Conservation (phyloP, 2,329 filamentous ascomycete genomes). For the Neonectria neomacrospora region DNA sequence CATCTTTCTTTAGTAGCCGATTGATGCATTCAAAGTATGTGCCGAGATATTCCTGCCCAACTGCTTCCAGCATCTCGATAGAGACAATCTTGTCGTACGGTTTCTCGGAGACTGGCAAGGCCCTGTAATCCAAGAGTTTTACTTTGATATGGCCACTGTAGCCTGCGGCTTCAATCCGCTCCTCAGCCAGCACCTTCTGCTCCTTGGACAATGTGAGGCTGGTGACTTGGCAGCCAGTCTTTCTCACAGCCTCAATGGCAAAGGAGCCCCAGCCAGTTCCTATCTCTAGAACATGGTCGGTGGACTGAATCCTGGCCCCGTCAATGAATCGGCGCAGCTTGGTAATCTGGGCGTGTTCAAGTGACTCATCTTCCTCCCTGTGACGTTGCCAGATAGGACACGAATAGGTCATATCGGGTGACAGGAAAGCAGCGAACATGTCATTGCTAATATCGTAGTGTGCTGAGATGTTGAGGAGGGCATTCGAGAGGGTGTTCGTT, state of each 20-base stretch:
- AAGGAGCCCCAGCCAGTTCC: slow-evolving; percentile 82
- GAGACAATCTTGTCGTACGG: slow-evolving; percentile 78
- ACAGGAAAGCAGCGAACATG: slow-evolving; percentile 80
- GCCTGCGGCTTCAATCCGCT: slow-evolving; percentile 70
- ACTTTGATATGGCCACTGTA: slow-evolving; percentile 71
- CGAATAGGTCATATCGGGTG: slow-evolving; percentile 81
- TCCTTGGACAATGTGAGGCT: slow-evolving; percentile 75
- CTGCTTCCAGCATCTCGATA: slow-evolving; percentile 82
- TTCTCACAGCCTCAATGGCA: slow-evolving; percentile 74
- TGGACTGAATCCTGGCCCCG: slow-evolving; percentile 69
- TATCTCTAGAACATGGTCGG: slow-evolving; percentile 79
- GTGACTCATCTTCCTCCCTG: slow-evolving; percentile 59
- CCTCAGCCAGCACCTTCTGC: slow-evolving; percentile 75
- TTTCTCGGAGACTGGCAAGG: slow-evolving; percentile 62
- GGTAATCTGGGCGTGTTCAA: slow-evolving; percentile 74
- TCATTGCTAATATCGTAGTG: slow-evolving; percentile 83
- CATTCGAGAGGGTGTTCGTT: slow-evolving; percentile 67
- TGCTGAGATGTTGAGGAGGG: slow-evolving; percentile 73
- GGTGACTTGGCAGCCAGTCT: slow-evolving; percentile 75
- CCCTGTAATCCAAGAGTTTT: slow-evolving; percentile 75
- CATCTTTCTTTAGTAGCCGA: slow-evolving; percentile 71
- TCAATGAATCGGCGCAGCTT: slow-evolving; percentile 75
- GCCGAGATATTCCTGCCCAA: slow-evolving; percentile 73
- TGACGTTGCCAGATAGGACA: slow-evolving; percentile 70
- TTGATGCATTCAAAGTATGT: slow-evolving; percentile 76